Evolutionary conservation across 2,329 filamentous ascomycete species (phyloP), one percentile per base, ranked within the genome.

Genomic region (Ceratocystis huliohia): DNA sequence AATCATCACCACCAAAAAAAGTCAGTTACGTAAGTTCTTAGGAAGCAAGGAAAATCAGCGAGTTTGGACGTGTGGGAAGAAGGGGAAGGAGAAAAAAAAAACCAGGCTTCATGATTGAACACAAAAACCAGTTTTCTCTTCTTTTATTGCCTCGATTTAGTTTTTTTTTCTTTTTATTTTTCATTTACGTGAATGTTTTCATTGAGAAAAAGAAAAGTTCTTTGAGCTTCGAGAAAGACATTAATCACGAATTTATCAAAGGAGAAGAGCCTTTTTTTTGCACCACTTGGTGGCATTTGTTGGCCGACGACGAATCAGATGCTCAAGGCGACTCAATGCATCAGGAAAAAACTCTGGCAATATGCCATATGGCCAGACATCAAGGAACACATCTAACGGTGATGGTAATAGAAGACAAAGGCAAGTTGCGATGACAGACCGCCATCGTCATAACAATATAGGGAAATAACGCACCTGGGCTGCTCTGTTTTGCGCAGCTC

Each of bases 401-500:
- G 48, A 25, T 53, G 48, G 20, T 20, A 22, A 22, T n/a, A 17
- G 15, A 59, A 33, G 33, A 37, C 6, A n/a, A 59, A 59, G 56
- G 56, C 56, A 59, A 59, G 56, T 41, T 41, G 37, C 15, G 37
- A 41, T 41, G 37, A 41, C 37, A 41, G 37, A 41, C 37, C 37
- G 37, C 37, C 37, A 41, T 41, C 37, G 25, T 15, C 25, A 59
- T 33, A 5, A 63, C 41, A 53, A 13, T 10, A 15, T 25, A 53
- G 30, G 44, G 22, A 28, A 28, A 30, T 48, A 65, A 75, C 86
- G 73, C 82, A 96, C 94, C 86, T 99, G 94, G 65, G 94, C 94
- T 71, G 93, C 94, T 74, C 94, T 83, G 74, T 99, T 99, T 75
- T 99, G 94, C 8, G 94, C 94, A 33, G 94, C 94, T 70, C 94